Conservation (phyloP, 2,329 filamentous ascomycete species). For the Fusarium abutilonis region DNA sequence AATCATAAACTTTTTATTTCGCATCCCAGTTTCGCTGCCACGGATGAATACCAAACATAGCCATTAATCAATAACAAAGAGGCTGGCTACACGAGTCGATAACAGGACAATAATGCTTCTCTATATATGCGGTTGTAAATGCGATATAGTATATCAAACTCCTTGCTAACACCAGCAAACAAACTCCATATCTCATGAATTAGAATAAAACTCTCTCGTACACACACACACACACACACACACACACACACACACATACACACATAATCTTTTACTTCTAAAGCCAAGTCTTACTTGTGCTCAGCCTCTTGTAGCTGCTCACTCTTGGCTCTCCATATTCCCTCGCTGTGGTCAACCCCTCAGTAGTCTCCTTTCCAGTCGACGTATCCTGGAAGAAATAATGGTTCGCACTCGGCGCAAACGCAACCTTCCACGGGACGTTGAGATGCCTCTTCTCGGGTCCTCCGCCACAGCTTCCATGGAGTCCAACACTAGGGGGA, state of each 20-base stretch:
- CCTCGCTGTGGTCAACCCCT: conserved; percentile 50
- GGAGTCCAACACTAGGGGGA: conserved; percentile 51
- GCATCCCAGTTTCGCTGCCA: not conserved
- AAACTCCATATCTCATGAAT: conserved; percentile 12
- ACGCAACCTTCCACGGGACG: conserved; percentile 56
- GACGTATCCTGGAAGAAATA: conserved; percentile 56
- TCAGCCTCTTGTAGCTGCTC: conserved; percentile 47
- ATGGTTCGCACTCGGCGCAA: conserved; percentile 52
- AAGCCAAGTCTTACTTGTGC: conserved; percentile 43
- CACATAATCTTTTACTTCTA: conserved; percentile 10
- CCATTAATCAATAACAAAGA: not conserved
- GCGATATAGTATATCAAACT: not conserved
- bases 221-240: not conserved
- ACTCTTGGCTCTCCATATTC: conserved; percentile 26
- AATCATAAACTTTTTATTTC: not conserved
- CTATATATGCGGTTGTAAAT: not conserved
- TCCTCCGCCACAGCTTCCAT: conserved; percentile 53
- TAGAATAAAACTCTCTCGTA: not conserved
- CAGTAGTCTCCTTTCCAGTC: conserved; percentile 42
- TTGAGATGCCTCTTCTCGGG: conserved; percentile 50
- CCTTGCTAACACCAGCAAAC: not conserved
- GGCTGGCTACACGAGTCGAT: too few species aligned
- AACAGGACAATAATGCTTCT: too few species aligned
- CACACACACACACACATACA: not conserved
- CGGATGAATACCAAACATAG: not conserved